Base-by-base conservation (phyloP, 116 monocot genomes). In the Zostera marina region DNA sequence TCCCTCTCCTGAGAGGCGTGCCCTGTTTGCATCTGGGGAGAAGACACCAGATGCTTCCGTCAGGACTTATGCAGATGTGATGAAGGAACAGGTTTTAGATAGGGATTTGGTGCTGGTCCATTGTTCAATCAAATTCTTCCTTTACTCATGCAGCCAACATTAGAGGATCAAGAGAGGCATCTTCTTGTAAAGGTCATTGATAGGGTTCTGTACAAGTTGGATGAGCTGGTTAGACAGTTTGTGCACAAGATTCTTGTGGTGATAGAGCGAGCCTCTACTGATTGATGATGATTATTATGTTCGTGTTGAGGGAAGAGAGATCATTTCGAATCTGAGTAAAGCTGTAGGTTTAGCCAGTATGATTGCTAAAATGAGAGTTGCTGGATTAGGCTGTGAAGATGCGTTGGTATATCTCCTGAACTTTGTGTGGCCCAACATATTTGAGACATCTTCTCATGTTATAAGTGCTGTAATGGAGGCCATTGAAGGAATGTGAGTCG, bases 401-500 rank as follows among this genome's bases (percentile, higher is more conserved):
- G 94, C 94, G 0, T 41, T 94, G 41, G 79, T 94, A 1, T 88
- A 94, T 74, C 63, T 94, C 44, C 77, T 94, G 32, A 94, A 94
- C 61, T 94, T 88, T 64, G 88, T 94, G 2, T 94, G 94, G 94
- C 94, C 94, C 3, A 94, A 94, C 69, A 88, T 94, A 45, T 94
- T 94, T 66, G 88, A 94, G 69, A 88, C 94, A 2, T 88, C 88
- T 39, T 88, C 94, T 7, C 94, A 94, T 62, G 94, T 94, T 47
- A 94, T 94, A 63, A 94, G 88, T 80, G 88, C 94, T 63, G 94
- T 94, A 9, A 88, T 88, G 88, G 94, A 94, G 63, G 94, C 88
- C 3, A 82, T 94, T 54, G 88, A 94, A 69, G 94, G 94, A 43
- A 88, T 94, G 94, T 76, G 94, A 44, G 94, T 94, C 41, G 94